phyloP scores from a whole-genome alignment of 169 alveolate species.

The Eimeria sp. region DNA sequence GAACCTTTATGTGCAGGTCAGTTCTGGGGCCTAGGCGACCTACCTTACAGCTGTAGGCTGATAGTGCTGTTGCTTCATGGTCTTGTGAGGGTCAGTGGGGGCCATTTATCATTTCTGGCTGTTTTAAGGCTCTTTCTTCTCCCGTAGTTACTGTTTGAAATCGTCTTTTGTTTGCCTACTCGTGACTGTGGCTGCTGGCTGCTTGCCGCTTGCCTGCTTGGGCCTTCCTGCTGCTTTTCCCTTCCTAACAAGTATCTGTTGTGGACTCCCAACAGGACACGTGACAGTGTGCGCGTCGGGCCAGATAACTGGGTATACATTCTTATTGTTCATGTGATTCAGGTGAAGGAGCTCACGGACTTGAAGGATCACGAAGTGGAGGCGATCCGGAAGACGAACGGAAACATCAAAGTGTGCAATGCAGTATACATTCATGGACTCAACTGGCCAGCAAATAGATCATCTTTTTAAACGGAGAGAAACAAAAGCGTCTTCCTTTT shows the following conservation, averaged over 20 bases:
- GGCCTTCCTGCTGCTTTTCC: background rate
- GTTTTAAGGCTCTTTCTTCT: background rate
- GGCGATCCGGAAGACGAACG: conserved; percentile 93
- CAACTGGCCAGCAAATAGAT: background rate
- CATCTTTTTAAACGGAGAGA: background rate
- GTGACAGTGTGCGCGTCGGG: background rate
- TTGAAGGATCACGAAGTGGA: conserved; percentile 95
- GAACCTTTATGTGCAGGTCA: conserved; percentile 93
- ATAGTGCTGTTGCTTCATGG: background rate
- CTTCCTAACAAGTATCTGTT: background rate
- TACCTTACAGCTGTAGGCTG: background rate
- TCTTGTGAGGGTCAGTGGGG: background rate
- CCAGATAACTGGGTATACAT: background rate
- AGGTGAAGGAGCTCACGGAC: conserved; percentile 90
- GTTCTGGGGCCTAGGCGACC: background rate
- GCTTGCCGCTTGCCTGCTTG: background rate
- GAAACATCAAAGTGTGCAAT: conserved; percentile 91
- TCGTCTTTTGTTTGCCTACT: background rate
- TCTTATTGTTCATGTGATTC: background rate
- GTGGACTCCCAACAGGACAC: background rate
- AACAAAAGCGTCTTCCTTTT: no score
- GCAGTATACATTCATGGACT: background rate
- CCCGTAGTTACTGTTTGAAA: background rate
- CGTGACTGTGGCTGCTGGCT: background rate
- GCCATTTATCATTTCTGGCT: background rate